Evolutionary conservation across 495 filamentous ascomycete genomes (phyloP), one percentile per base, ranked within the genome.

Genomic region (Aspergillus conjunctus): DNA sequence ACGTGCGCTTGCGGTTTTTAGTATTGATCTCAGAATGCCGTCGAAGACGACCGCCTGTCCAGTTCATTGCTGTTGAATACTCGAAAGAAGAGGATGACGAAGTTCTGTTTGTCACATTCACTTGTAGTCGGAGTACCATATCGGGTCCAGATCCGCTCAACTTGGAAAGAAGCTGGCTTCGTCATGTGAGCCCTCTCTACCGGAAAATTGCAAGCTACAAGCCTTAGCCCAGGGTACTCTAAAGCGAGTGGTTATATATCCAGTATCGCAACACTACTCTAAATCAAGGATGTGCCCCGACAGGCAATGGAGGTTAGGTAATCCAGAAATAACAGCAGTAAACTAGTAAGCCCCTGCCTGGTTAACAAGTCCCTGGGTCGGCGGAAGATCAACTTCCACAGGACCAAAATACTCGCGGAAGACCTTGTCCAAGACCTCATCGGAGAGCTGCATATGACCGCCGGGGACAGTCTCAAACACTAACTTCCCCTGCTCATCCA

Each of bases 401-500:
- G 75, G 74, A 26, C 69, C 71, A 63, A 92, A 91, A 69, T 91
- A 96, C 66, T 87, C 83, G 61, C 75, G 75, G 70, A 98, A 95
- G 7, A 85, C 76, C 20, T 83, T 80, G 58, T 74, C 79, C 71
- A 98, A 66, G 41, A 86, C 59, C 61, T 87, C 78, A 1, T 94
- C 89, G 17, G 73, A 76, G 65, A 99, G 68, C 58, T 86, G 72
- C 95, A 99, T 98, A 78, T 99, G 94, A 11, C 81, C 77, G 2
- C 94, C 94, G 7, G 85, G 80, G 1, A 81, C 73, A 5, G 78
- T 73, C 75, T 83, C 76, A 74, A 97, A 97, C 51, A 87, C 83
- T 61, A 99, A 74, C 20, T 83, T 88, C 2, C 86, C 91, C 76
- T 89, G 85, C 73, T 89, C 79, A 76, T 95, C 95, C 68, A 99